Conservation (phyloP, 768 basidiomycete genomes). For the Lentinula sp. region DNA sequence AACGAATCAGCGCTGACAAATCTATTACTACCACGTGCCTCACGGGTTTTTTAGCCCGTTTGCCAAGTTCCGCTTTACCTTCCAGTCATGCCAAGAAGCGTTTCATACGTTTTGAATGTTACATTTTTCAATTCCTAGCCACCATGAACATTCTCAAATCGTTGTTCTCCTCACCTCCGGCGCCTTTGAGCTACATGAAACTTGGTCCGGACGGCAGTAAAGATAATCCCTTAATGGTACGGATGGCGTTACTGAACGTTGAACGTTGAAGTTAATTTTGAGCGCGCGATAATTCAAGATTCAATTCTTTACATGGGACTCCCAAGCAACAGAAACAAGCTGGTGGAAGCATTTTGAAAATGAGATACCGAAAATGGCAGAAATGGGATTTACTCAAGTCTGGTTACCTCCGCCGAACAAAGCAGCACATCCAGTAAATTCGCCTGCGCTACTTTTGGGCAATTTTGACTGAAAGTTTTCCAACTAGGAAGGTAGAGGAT, state of each 20-base stretch:
- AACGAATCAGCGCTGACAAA: neutral
- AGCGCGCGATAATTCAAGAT: slow-evolving; percentile 32
- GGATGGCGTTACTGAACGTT: slow-evolving; percentile 7
- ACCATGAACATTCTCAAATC: slow-evolving; percentile 24
- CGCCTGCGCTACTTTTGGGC: slow-evolving; percentile 26
- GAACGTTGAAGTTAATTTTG: neutral
- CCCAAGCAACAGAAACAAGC: slow-evolving; percentile 46
- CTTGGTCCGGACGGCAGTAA: slow-evolving; percentile 43
- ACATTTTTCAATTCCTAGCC: neutral
- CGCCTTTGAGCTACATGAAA: slow-evolving; percentile 56
- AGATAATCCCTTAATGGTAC: slow-evolving; percentile 66
- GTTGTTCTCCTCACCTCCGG: slow-evolving; percentile 18
- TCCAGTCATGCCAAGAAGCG: neutral
- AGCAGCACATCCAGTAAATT: slow-evolving; percentile 43
- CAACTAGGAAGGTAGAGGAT: slow-evolving; percentile 63
- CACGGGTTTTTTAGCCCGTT: neutral
- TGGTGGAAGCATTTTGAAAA: slow-evolving; percentile 79
- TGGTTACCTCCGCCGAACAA: slow-evolving; percentile 87
- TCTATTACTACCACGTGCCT: neutral
- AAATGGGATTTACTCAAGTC: slow-evolving; percentile 71
- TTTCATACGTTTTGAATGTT: neutral
- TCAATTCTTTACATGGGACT: slow-evolving; percentile 86
- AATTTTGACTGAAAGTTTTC: neutral
- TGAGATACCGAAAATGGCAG: slow-evolving; percentile 56
- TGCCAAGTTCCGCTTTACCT: neutral